Percentiles rank a stretch among this genome's conserved stretches.
phyloP scores from a whole-genome alignment of 768 basidiomycete species.

The Naganishia antarctica region DNA sequence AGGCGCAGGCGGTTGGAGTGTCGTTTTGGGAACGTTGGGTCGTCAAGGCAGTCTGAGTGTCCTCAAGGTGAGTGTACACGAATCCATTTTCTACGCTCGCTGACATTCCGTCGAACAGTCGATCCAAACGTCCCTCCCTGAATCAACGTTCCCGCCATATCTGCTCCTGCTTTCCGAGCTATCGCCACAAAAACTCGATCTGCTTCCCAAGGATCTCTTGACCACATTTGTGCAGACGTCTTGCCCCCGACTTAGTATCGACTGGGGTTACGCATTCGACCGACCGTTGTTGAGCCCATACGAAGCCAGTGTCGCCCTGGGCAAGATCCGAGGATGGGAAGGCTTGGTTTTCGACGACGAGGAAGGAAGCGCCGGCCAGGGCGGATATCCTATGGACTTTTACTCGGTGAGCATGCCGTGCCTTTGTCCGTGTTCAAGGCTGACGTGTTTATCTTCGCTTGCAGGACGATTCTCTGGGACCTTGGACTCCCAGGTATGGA shows the following conservation, averaged over 20 bases:
- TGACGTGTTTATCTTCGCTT: neutral
- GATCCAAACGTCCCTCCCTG: constrained; percentile 23
- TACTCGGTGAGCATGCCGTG: constrained; percentile 52
- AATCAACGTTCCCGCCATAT: constrained; percentile 50
- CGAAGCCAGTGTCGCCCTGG: constrained; percentile 81
- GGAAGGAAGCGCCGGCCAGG: constrained; percentile 43
- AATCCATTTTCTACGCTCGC: neutral
- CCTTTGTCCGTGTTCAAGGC: neutral
- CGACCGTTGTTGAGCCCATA: constrained; percentile 85
- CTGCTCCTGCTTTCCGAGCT: constrained; percentile 91
- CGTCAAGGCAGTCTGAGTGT: constrained; percentile 89
- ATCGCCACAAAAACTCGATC: constrained; percentile 85
- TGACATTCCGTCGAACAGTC: neutral
- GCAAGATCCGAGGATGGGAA: constrained; percentile 63
- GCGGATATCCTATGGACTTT: constrained; percentile 92
- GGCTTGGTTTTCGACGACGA: constrained; percentile 34
- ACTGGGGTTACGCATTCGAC: constrained; percentile 97
- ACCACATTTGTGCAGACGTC: constrained; percentile 92
- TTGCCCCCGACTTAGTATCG: constrained; percentile 91
- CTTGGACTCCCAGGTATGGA: constrained; percentile 47
- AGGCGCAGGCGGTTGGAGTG: constrained; percentile 65
- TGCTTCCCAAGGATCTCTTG: constrained; percentile 69
- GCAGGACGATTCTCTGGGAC: constrained; percentile 41
- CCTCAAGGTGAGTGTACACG: constrained; percentile 57
- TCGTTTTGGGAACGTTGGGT: constrained; percentile 88